phyloP scores from a whole-genome alignment of 192 early-diverging fungal species.

The Pilaira anomala region DNA sequence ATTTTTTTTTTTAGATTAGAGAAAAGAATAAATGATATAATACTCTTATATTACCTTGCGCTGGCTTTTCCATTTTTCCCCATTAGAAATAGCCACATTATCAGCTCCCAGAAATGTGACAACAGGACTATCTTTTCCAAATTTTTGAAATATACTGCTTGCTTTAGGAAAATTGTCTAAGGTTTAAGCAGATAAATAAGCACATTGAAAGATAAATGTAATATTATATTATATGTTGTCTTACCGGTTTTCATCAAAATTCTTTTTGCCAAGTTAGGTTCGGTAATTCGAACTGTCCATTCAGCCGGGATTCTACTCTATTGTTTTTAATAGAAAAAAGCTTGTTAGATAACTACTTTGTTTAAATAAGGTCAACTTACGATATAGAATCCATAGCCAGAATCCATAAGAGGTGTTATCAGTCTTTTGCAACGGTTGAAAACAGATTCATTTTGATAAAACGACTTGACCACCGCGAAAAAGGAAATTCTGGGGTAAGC shows the following conservation, averaged over 20 bases:
- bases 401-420: neutral
- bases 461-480: constrained; percentile 3
- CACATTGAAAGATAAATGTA: neutral
- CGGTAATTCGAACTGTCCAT: constrained; percentile 6
- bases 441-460: neutral
- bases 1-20: too few relatives aligned
- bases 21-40: too few relatives aligned
- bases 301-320: neutral
- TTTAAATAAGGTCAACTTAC: neutral
- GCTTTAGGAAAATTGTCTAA: constrained; percentile 14
- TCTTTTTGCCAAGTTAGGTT: neutral
- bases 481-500: neutral
- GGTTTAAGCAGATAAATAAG: too few relatives aligned
- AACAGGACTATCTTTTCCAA: neutral
- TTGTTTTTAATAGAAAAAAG: neutral
- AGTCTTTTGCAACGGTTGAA: neutral
- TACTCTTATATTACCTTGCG: constrained; percentile 9
- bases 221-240: neutral
- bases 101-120: constrained; percentile 9
- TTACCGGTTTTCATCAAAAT: constrained; percentile 8
- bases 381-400: neutral
- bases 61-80: neutral
- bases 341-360: neutral
- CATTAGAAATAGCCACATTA: constrained; percentile 23
- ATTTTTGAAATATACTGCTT: neutral